These are phyloP conservation scores for Azolla pinnata DNA, from an alignment of 75 land plant genomes.

Conservation along the genomic window DNA sequence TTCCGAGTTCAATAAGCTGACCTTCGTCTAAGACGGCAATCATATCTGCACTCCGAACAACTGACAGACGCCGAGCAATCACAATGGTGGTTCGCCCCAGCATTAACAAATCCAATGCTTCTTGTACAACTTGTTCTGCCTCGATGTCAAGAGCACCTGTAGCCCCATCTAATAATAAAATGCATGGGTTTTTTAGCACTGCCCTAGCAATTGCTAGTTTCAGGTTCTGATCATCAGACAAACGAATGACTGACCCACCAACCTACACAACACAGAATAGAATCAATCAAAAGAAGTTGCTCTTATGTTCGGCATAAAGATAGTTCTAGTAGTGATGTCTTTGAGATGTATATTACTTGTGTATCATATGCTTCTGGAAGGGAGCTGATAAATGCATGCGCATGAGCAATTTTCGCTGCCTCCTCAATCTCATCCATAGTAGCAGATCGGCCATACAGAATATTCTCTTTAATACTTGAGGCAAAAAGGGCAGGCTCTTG, in stretches of 20 bases:
- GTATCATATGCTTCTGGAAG: conserved; percentile 87
- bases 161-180: conserved; percentile 94
- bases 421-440: conserved; percentile 91
- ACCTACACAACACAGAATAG: conserved; percentile 33
- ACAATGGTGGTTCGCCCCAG: conserved; percentile 87
- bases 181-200: conserved; percentile 89
- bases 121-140: conserved; percentile 90
- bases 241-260: conserved; percentile 55
- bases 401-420: conserved; percentile 99
- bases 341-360: conserved; percentile 36
- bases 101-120: conserved; percentile 89
- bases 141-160: conserved; percentile 96
- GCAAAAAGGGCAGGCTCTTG: conserved; percentile 92
- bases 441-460: conserved; percentile 85
- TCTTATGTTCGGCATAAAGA: neutral
- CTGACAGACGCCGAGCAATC: conserved; percentile 86
- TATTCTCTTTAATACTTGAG: conserved; percentile 86
- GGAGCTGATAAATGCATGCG: conserved; percentile 95
- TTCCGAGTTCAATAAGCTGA: conserved; percentile 96
- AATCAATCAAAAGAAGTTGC: neutral
- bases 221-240: conserved; percentile 90
- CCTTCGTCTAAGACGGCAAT: conserved; percentile 99
- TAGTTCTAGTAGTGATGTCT: neutral
- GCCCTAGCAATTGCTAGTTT: conserved; percentile 95
- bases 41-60: conserved; percentile 89